Base-by-base conservation (phyloP, 164 flowering plant species). In the Taxillus chinensis region DNA sequence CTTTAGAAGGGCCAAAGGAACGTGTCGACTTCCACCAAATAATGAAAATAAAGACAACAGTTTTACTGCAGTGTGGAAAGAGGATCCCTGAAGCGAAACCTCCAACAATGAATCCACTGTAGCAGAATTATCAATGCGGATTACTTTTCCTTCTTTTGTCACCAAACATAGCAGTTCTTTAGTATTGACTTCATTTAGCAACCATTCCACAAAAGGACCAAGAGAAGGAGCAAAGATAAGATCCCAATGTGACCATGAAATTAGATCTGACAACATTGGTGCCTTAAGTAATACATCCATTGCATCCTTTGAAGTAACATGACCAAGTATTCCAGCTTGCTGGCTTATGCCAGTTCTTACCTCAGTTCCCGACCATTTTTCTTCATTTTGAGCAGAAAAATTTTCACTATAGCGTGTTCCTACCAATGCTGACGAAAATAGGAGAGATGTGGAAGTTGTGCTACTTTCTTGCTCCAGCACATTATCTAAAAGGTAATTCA, bases 211-310 rank as follows among this genome's bases (percentile, higher is more conserved):
- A 70, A 95, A 82, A 66, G 99, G 83, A 56, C 97, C 99, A 62
- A 95, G 84, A 3, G 87, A 79, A 7, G 99, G 99, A 69, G 89
- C 91, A 83, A 76, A 95, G 56, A 75, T 38, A 60, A 73, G 57
- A 68, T 90, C 96, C 99, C 99, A 95, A 67, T 89, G 99, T 7
- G 87, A 82, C 97, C 99, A 95, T 15, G 70, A 64, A 40, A 59
- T 77, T 39, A 95, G 61, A 78, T 95, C 91, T 45, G 82, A 71
- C 70, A 95, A 59, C 87, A 95, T 74, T 41, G 99, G 99, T 53
- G 93, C 90, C 63, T 70, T 77, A 55, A 77, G 79, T 62, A 95
- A 77, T 64, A 80, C 79, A 54, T 86, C 79, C 54, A 82, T 41
- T 5, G 95, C 97, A 75, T 89, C 87, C 70, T 78, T 80, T 10